These are phyloP conservation scores for Podospora pseudoanserina DNA, from an alignment of 495 filamentous ascomycete species.

Conservation along the genomic window DNA sequence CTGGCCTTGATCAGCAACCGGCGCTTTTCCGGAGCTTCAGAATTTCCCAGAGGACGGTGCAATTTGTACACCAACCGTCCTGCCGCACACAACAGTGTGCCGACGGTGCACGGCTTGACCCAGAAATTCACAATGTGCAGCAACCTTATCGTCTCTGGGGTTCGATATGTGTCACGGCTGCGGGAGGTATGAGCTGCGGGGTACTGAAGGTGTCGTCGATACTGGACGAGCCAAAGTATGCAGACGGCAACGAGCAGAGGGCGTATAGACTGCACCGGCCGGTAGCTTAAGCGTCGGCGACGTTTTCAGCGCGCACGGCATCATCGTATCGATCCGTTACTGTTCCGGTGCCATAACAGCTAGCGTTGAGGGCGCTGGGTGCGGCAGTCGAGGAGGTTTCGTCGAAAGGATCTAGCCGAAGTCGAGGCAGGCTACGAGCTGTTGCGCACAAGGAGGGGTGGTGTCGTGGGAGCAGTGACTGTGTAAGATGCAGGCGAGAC, in stretches of 20 bases:
- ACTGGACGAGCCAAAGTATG: background rate
- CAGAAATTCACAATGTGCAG: background rate
- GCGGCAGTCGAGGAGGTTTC: constrained; percentile 5
- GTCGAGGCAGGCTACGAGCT: background rate
- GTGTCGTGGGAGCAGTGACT: constrained; percentile 7
- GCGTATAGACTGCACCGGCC: constrained; percentile 17
- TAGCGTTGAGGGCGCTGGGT: constrained; percentile 17
- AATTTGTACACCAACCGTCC: background rate
- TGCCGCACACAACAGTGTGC: background rate
- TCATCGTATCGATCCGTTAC: constrained; percentile 45
- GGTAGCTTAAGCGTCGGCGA: constrained; percentile 29
- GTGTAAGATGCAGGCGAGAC: constrained; percentile 13
- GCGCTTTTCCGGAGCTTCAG: background rate
- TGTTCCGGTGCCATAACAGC: constrained; percentile 25
- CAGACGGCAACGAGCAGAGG: constrained; percentile 6
- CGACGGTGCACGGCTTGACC: background rate
- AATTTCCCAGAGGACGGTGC: background rate
- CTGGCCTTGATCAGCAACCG: background rate
- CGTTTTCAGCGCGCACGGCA: constrained; percentile 38
- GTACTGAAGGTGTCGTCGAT: constrained; percentile 14
- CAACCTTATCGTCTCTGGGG: constrained; percentile 18
- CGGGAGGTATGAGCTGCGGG: constrained; percentile 24
- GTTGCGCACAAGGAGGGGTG: background rate
- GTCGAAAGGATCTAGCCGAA: constrained; percentile 9
- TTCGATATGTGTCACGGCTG: constrained; percentile 20